A percentile compares a stretch with the other conserved stretches of the same genome.
phyloP scores from a whole-genome alignment of 306 rosid species.

The Lathyrus aphaca region DNA sequence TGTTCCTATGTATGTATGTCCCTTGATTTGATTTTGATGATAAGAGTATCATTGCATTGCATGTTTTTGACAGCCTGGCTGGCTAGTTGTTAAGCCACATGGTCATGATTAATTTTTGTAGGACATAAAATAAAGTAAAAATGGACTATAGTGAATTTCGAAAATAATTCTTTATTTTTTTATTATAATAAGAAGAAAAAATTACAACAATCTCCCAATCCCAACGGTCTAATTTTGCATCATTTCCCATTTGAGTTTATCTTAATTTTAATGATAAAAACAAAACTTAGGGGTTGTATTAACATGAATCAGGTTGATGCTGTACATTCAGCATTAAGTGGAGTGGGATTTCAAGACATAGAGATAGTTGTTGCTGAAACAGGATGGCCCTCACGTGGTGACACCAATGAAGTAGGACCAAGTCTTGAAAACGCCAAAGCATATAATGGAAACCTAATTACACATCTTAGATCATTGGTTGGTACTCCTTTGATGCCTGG shows the following conservation, averaged over 20 bases:
- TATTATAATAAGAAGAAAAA: neutral
- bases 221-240: conserved; percentile 16
- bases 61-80: conserved; percentile 29
- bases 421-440: conserved; percentile 80
- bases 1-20: neutral
- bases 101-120: conserved; percentile 3
- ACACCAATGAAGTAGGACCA: conserved; percentile 68
- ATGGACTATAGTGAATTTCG: neutral
- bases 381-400: conserved; percentile 90
- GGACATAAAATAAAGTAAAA: conserved; percentile 3
- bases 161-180: neutral
- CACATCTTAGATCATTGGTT: conserved; percentile 84
- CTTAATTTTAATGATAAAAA: neutral
- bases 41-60: neutral
- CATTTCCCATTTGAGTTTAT: neutral
- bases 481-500: conserved; percentile 97
- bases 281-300: neutral
- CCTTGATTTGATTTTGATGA: no score
- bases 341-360: conserved; percentile 62
- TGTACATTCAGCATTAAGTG: conserved; percentile 71
- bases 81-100: conserved; percentile 8
- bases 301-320: conserved; percentile 74
- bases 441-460: conserved; percentile 79
- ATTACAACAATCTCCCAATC: neutral
- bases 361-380: conserved; percentile 90